A percentile compares a stretch with the other conserved stretches of the same genome.
These are phyloP conservation scores for Colletotrichum acutatum DNA, from an alignment of 2,329 filamentous ascomycete species.

Conservation along the genomic window DNA sequence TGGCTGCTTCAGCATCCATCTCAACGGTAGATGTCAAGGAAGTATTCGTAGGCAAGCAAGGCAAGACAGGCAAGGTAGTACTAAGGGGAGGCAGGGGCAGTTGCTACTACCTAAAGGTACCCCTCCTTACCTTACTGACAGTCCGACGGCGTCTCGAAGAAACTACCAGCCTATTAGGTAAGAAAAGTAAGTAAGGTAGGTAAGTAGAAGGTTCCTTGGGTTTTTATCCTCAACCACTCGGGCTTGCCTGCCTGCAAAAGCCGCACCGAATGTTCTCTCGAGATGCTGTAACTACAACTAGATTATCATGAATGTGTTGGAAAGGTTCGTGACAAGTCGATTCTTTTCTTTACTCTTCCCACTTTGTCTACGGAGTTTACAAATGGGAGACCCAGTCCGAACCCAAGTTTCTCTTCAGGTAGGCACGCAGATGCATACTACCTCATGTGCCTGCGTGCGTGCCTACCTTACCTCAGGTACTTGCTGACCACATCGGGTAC, in stretches of 20 bases:
- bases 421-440: constrained; percentile 12
- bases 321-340: neutral
- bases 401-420: constrained; percentile 4
- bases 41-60: too few species aligned
- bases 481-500: neutral
- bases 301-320: neutral
- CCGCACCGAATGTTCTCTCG: neutral
- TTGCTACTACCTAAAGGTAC: too few species aligned
- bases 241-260: neutral
- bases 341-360: neutral
- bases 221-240: neutral
- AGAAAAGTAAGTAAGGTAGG: neutral
- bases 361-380: neutral
- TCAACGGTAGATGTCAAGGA: neutral
- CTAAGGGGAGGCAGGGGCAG: too few species aligned
- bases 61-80: too few species aligned
- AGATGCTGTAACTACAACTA: neutral
- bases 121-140: too few species aligned
- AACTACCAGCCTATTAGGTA: neutral
- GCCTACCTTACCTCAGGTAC: neutral
- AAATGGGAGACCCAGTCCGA: neutral
- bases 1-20: neutral
- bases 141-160: neutral
- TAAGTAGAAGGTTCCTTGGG: neutral
- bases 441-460: neutral